These are phyloP conservation scores for Physcomitrium patens DNA, from an alignment of 225 moss, liverwort and hornwort species.

Conservation along the genomic window DNA sequence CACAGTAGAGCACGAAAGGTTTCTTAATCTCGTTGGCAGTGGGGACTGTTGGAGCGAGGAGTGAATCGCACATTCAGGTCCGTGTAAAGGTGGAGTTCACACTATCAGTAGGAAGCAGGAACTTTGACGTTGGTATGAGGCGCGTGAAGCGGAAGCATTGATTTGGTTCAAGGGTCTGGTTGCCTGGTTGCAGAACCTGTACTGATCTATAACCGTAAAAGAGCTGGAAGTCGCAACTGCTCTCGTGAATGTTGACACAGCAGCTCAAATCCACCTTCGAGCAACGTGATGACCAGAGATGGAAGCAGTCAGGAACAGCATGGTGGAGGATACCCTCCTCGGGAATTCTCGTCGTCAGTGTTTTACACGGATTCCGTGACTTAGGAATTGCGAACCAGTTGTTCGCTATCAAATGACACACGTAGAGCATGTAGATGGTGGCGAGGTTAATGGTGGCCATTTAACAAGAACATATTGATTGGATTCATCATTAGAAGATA, in stretches of 20 bases:
- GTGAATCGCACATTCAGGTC: too few relatives aligned
- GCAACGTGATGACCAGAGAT: slow-evolving; percentile 28
- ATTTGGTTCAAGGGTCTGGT: too few relatives aligned
- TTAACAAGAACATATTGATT: too few relatives aligned
- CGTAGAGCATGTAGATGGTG: slow-evolving; percentile 33
- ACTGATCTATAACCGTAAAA: too few relatives aligned
- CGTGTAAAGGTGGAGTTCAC: too few relatives aligned
- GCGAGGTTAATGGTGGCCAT: slow-evolving; percentile 16
- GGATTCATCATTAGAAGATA: neutral
- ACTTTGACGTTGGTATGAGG: too few relatives aligned
- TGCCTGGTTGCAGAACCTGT: too few relatives aligned
- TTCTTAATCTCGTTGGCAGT: neutral
- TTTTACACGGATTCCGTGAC: slow-evolving; percentile 12
- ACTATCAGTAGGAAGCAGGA: too few relatives aligned
- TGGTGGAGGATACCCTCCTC: slow-evolving; percentile 31
- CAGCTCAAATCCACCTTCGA: slow-evolving; percentile 19
- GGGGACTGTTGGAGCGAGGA: neutral
- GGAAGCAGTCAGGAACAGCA: slow-evolving; percentile 36
- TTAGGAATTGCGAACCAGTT: neutral
- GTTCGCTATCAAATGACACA: slow-evolving; percentile 16
- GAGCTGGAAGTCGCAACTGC: too few relatives aligned
- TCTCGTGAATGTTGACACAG: slow-evolving; percentile 24
- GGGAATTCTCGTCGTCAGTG: slow-evolving; percentile 19
- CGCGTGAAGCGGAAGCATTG: too few relatives aligned
- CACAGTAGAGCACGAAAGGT: slow-evolving; percentile 64